Conservation (phyloP, 1,139 yeast genomes). For the Yamadazyma buinensis region DNA sequence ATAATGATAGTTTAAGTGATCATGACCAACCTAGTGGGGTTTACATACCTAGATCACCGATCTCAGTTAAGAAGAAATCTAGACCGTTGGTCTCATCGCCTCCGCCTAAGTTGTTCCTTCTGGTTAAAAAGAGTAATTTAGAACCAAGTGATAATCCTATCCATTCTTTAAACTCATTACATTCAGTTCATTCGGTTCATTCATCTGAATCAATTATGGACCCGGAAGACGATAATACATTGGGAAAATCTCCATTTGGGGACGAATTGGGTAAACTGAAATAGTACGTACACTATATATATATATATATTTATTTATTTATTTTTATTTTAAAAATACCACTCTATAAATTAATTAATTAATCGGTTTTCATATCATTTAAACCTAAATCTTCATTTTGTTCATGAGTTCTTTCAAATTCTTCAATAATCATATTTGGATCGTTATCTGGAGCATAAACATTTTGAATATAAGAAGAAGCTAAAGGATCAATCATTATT, state of each 20-base stretch:
- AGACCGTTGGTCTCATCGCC: conserved; percentile 12
- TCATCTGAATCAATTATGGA: conserved; percentile 13
- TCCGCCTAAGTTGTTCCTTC: conserved; percentile 18
- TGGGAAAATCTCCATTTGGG: conserved; percentile 27
- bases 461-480: conserved; percentile 92
- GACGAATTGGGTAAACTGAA: too few relatives aligned
- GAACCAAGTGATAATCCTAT: too few relatives aligned
- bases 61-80: conserved; percentile 14
- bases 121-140: too few relatives aligned
- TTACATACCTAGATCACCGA: conserved; percentile 32
- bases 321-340: too few relatives aligned
- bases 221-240: too few relatives aligned
- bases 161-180: conserved; percentile 2
- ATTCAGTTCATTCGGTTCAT: conserved; percentile 4
- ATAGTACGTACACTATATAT: too few relatives aligned
- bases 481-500: conserved; percentile 89
- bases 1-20: conserved; percentile 9
- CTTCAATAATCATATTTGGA: conserved; percentile 91
- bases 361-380: conserved; percentile 63
- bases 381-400: conserved; percentile 93
- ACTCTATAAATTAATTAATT: conserved; percentile 8
- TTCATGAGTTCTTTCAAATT: conserved; percentile 78
- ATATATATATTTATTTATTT: too few relatives aligned
- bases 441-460: conserved; percentile 97
- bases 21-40: conserved; percentile 16